Evolutionary conservation across 805 yeast genomes (phyloP).

Genomic region (Metschnikowia reukaufii): DNA sequence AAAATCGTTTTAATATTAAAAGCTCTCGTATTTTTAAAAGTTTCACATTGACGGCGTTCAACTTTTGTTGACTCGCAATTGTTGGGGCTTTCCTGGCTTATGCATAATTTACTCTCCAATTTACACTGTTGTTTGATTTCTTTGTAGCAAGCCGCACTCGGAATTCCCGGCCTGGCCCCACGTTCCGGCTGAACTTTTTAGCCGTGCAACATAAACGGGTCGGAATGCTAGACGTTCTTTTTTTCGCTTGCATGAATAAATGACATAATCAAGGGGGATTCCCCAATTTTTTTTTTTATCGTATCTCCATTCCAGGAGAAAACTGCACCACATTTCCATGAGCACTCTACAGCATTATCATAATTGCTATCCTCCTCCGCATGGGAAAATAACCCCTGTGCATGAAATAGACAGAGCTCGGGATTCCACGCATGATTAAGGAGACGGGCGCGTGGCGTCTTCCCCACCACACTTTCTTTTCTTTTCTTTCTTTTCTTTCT

Average conservation of each 20-base stretch:
- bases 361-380: neutral
- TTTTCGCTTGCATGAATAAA: neutral
- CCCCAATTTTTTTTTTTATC: neutral
- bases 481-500: no score
- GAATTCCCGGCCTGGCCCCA: no score
- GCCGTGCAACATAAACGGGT: neutral
- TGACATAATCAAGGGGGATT: neutral
- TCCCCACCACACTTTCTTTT: neutral
- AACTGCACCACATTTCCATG: neutral
- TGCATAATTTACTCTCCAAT: no score
- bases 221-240: neutral
- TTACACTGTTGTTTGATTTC: neutral
- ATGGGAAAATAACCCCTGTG: neutral
- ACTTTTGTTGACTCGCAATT: no score
- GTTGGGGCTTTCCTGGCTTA: no score
- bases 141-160: no score
- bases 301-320: neutral
- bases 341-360: neutral
- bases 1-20: no score
- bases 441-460: neutral
- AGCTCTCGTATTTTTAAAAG: no score
- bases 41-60: no score
- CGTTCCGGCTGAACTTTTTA: no score
- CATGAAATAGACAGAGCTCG: conserved; percentile 1
- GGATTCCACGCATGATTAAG: conserved; percentile 10